Evolutionary conservation across 2,329 filamentous ascomycete genomes (phyloP), one percentile per base, ranked within the genome.

Genomic region (Paraconiothyrium sp.): DNA sequence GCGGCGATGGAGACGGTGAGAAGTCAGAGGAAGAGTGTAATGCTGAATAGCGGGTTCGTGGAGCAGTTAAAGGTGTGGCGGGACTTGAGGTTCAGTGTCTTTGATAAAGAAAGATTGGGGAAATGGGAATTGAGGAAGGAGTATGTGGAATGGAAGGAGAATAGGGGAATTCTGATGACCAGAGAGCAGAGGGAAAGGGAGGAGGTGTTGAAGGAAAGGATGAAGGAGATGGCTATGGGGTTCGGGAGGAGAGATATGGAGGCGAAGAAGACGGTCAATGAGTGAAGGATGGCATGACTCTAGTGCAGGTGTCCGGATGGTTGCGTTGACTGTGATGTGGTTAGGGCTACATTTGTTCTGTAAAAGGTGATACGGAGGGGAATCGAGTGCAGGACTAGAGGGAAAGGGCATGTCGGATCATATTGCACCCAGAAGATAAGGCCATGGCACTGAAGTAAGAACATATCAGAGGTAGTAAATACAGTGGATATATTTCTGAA

Each of bases 31-130:
- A 9, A 50, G 4, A 22, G 60, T 1, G 61, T 67, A 16, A 34
- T 37, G 20, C 59, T 59, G 7, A 68, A 67, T 43, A 51, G 30
- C 13, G 67, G 66, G 24, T 70, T 68, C 58, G 60, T 44, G n/a
- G 54, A 61, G 6, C 67, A 70, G 48, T 39, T 67, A 3, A 27
- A 55, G 3, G 16, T 70, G 2, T 68, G 67, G 67, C 11, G 46
- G 20, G 8, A 46, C 27, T 44, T 65, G 57, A 46, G 48, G 13
- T 65, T 52, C 24, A 50, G n/a, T 27, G 43, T 65, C 11, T 58
- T 41, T 22, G 35, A 44, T 1, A 22, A 30, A 4, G 32, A 37
- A 20, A 7, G 20, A 6, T 9, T 9, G 37, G 50, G 16, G 11
- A 32, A 16, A 16, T 3, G 27, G 32, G 43, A 49, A 24, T 9